Evolutionary conservation across 192 early-diverging fungal species (phyloP).

Genomic region (Linnemannia schmuckeri): DNA sequence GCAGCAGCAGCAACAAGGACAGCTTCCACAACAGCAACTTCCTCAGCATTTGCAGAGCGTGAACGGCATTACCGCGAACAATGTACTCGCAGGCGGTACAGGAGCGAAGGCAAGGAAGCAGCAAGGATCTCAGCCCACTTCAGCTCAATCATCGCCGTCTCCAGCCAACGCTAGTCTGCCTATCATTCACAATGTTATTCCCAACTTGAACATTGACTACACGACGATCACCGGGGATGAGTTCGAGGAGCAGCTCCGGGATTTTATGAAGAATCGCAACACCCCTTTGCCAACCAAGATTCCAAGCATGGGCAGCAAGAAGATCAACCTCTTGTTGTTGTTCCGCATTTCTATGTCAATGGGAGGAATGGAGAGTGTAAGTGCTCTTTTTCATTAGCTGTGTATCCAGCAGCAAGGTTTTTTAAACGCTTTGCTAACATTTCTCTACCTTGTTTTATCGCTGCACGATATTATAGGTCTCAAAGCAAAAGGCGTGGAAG

Average conservation of each 20-base stretch:
- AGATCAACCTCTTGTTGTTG: conserved; percentile 46
- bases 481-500: conserved; percentile 57
- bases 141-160: conserved; percentile 52
- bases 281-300: conserved; percentile 51
- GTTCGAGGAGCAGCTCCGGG: conserved; percentile 51
- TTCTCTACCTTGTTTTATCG: neutral
- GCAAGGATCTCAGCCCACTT: conserved; percentile 51
- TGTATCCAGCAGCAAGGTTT: neutral
- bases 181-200: conserved; percentile 40
- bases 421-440: neutral
- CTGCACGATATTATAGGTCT: conserved; percentile 22
- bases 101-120: conserved; percentile 34
- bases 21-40: conserved; percentile 25
- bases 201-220: conserved; percentile 52
- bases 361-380: conserved; percentile 57
- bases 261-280: conserved; percentile 46
- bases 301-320: conserved; percentile 56
- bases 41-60: conserved; percentile 28
- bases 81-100: conserved; percentile 7
- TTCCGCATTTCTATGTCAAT: conserved; percentile 53
- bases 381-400: neutral
- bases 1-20: conserved; percentile 33
- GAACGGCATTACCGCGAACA: conserved; percentile 32
- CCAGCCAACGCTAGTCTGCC: conserved; percentile 49
- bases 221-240: conserved; percentile 41